Base-by-base conservation (phyloP, 2,329 filamentous ascomycete species). In the Diaporthe longicolla region DNA sequence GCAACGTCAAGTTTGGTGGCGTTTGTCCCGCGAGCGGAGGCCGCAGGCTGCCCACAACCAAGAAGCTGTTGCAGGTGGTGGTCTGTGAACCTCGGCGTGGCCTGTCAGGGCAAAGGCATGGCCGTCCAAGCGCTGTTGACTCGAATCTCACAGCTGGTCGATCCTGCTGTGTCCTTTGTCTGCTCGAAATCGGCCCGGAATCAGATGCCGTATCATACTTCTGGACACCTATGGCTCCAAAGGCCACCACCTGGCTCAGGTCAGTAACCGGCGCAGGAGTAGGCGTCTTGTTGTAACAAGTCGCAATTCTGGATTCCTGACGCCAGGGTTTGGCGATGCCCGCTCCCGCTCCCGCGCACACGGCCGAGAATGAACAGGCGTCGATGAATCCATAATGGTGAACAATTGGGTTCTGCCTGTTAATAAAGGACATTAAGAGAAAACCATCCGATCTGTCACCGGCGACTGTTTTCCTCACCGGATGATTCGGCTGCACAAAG, bases 61-160 rank as follows among this genome's bases (percentile, higher is more conserved):
- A 68, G 32, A 61, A 21, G n/a, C 43, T 61, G 43, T 45, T 63
- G 29, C 48, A 35, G 17, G 35, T 45, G 35, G 24, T 71, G 55
- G 57, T 43, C 69, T 50, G 43, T 61, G 55, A 32, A 7, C n/a
- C 26, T 54, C n/a, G 17, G 13, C n/a, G 32, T 54, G n/a, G 55
- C 43, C 10, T 61, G 43, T 32, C 69, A 29, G 26, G 29, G 24
- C 35, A 45, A 45, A 45, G 57, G 35, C 57, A 45, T 45, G 40
- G 57, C 37, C 40, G 45, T 37, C 37, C 32, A 43, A 63, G 57
- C 37, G 29, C 57, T 54, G 57, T 54, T 71, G 70, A 32, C 54
- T 70, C 52, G 68, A 58, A 37, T 43, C 37, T 50, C n/a, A 10
- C 43, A 43, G 55, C 19, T 32, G 54, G 9, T 32, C 35, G 48